A percentile compares a stretch with the other conserved stretches of the same genome.
These are phyloP conservation scores for Corynespora cassiicola DNA, from an alignment of 2,329 filamentous ascomycete species.

Conservation along the genomic window DNA sequence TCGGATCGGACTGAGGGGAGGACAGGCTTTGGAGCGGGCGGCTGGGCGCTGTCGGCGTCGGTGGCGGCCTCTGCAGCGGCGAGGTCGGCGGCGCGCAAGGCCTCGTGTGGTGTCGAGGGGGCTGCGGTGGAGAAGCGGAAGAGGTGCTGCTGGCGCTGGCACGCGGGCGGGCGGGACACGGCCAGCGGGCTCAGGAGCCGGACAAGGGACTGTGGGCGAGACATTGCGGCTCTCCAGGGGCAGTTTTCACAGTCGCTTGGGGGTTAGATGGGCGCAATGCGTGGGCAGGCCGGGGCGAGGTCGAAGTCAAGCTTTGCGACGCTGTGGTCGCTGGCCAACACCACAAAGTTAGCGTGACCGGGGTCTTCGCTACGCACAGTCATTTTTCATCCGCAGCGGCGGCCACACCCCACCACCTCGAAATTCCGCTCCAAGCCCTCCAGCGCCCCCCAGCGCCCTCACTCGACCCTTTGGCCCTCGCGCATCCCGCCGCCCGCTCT, in stretches of 20 bases:
- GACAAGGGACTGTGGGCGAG: conserved; percentile 42
- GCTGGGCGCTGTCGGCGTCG: conserved; percentile 40
- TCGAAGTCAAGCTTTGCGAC: conserved; percentile 19
- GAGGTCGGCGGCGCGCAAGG: conserved; percentile 36
- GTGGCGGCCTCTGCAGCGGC: conserved; percentile 41
- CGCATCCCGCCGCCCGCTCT: conserved; percentile 7
- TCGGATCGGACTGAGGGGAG: conserved; percentile 26
- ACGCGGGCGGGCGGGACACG: conserved; percentile 42
- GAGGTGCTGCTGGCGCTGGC: conserved; percentile 47
- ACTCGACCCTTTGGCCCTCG: no score
- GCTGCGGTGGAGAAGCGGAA: conserved; percentile 49
- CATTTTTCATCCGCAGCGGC: conserved; percentile 33
- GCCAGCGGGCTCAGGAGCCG: conserved; percentile 50
- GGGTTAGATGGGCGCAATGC: no score
- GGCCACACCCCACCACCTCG: conserved; percentile 15
- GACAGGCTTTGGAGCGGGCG: conserved; percentile 25
- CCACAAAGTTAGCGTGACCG: conserved; percentile 45
- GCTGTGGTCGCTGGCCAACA: no score
- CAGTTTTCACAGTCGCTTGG: neutral
- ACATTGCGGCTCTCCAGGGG: conserved; percentile 30
- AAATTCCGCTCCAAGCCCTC: conserved; percentile 16
- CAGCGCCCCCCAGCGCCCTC: conserved; percentile 12
- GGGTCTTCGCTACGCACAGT: conserved; percentile 44
- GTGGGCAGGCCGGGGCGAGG: conserved; percentile 1
- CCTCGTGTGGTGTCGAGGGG: conserved; percentile 39